Conservation (phyloP, 805 yeast genomes). For the Sporopachydermia quercuum region DNA sequence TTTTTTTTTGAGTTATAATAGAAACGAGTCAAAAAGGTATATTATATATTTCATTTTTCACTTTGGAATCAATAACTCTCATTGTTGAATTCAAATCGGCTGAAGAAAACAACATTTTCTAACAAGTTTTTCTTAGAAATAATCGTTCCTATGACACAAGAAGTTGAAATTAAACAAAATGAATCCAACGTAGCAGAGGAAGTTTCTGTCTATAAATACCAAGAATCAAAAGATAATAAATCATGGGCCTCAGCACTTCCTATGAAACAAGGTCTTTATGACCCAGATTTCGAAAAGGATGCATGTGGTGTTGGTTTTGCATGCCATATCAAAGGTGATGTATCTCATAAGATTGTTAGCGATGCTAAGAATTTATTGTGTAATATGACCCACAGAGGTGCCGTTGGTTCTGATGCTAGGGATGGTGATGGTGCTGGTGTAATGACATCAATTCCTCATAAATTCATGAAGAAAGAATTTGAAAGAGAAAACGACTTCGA, state of each 20-base stretch:
- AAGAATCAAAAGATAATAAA: slow-evolving; percentile 60
- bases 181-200: slow-evolving; percentile 5
- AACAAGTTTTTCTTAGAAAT: too few relatives aligned
- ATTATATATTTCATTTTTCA: too few relatives aligned
- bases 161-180: background rate
- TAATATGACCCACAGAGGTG: slow-evolving; percentile 98
- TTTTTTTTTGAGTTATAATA: too few relatives aligned
- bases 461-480: slow-evolving; percentile 74
- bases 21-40: too few relatives aligned
- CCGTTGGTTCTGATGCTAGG: slow-evolving; percentile 87
- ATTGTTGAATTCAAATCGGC: too few relatives aligned
- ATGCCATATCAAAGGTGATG: slow-evolving; percentile 78
- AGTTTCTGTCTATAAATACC: slow-evolving; percentile 41
- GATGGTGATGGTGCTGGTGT: slow-evolving; percentile 99
- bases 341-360: slow-evolving; percentile 82
- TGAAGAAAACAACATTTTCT: too few relatives aligned
- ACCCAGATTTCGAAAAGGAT: slow-evolving; percentile 88
- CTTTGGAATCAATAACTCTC: too few relatives aligned
- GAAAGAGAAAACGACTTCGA: slow-evolving; percentile 48
- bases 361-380: slow-evolving; percentile 78
- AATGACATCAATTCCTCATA: slow-evolving; percentile 83
- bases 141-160: background rate
- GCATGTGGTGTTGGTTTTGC: slow-evolving; percentile 99
- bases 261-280: slow-evolving; percentile 73
- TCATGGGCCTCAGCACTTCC: slow-evolving; percentile 93